Evolutionary conservation across 1,284 basidiomycete species (phyloP).

Genomic region (Amylostereum areolatum): DNA sequence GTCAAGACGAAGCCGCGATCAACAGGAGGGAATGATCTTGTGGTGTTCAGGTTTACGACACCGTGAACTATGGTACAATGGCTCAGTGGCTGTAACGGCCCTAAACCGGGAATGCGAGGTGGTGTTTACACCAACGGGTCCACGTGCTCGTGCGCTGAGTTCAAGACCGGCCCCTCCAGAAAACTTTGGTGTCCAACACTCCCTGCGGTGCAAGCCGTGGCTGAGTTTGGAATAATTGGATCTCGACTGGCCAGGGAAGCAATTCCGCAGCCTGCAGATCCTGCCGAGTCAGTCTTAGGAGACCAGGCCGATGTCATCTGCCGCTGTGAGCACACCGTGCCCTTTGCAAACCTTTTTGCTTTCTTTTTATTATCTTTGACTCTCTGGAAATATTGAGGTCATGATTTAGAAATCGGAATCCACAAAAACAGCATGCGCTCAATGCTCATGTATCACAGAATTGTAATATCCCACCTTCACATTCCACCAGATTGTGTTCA

Average conservation of each 20-base stretch:
- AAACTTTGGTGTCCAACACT: constrained; percentile 77
- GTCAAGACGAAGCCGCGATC: too few relatives aligned
- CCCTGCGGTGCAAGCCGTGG: constrained; percentile 57
- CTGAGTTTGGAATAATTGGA: constrained; percentile 69
- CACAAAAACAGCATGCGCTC: too few relatives aligned
- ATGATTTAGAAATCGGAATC: too few relatives aligned
- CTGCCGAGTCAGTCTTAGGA: constrained; percentile 86
- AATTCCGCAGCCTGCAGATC: constrained; percentile 81
- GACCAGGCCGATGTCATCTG: constrained; percentile 75
- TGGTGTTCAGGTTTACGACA: too few relatives aligned
- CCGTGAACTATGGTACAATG: too few relatives aligned
- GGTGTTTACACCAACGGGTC: constrained; percentile 55
- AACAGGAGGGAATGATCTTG: too few relatives aligned
- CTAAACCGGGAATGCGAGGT: constrained; percentile 71
- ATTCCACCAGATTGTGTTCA: too few relatives aligned
- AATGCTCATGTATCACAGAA: too few relatives aligned
- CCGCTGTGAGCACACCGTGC: constrained; percentile 69
- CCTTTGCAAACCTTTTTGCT: constrained; percentile 66
- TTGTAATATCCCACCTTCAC: too few relatives aligned
- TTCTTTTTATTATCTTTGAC: too few relatives aligned
- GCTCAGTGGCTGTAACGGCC: constrained; percentile 75
- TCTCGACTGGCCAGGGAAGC: constrained; percentile 81
- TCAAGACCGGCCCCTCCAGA: constrained; percentile 87
- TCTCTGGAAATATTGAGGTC: too few relatives aligned
- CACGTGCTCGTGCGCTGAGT: constrained; percentile 70